A percentile compares a stretch with the other conserved stretches of the same genome.
phyloP scores from a whole-genome alignment of 495 filamentous ascomycete species.

The Penicillium pulvis region DNA sequence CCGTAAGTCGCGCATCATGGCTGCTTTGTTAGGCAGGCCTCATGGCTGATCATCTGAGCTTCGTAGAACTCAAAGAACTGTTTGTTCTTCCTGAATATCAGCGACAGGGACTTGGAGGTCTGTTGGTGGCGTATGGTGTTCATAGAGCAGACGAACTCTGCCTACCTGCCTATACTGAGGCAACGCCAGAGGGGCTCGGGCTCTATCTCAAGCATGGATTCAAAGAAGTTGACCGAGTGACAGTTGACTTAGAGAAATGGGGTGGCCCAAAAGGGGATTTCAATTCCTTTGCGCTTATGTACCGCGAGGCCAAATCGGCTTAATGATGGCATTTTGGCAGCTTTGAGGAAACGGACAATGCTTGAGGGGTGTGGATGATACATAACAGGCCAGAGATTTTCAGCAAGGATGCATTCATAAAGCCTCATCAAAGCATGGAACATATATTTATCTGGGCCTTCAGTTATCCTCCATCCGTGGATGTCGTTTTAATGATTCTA shows the following conservation, averaged over 20 bases:
- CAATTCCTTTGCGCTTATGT: slow-evolving; percentile 1
- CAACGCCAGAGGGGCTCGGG: background rate
- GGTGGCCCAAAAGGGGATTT: slow-evolving; percentile 5
- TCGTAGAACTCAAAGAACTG: slow-evolving; percentile 3
- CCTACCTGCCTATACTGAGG: slow-evolving; percentile 3
- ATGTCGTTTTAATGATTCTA: too few relatives aligned
- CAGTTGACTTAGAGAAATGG: slow-evolving; percentile 5
- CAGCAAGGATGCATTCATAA: too few relatives aligned
- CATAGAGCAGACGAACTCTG: slow-evolving; percentile 1
- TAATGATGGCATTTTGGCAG: background rate
- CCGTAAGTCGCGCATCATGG: background rate
- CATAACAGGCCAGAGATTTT: too few relatives aligned
- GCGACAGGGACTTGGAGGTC: slow-evolving; percentile 1
- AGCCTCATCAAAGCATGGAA: too few relatives aligned
- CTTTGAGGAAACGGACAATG: too few relatives aligned
- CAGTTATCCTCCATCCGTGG: too few relatives aligned
- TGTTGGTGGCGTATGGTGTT: slow-evolving; percentile 1
- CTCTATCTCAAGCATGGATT: slow-evolving; percentile 2
- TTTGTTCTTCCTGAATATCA: slow-evolving; percentile 2
- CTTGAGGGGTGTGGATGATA: too few relatives aligned
- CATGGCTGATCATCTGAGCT: background rate
- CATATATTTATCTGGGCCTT: too few relatives aligned
- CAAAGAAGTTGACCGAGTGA: slow-evolving; percentile 5
- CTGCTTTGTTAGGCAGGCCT: background rate
- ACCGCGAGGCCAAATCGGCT: background rate